Percentiles rank a stretch among this genome's conserved stretches.
Conservation (phyloP, 768 basidiomycete genomes). For the Phaeotremella fagi region DNA sequence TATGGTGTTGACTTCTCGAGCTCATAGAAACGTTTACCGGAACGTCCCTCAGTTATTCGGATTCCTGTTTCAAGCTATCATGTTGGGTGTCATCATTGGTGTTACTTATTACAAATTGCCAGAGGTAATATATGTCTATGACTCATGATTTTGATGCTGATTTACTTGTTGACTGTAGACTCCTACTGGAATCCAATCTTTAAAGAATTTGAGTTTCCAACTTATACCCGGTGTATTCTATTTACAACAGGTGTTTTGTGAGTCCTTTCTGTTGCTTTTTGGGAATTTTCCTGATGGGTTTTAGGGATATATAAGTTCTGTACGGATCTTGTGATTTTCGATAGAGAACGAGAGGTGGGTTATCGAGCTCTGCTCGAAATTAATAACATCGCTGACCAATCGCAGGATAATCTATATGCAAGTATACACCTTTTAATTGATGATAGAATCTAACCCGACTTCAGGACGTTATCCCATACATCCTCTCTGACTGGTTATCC, state of each 20-base stretch:
- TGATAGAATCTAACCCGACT: not conserved
- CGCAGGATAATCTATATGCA: conserved; percentile 34
- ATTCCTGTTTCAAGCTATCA: conserved; percentile 18
- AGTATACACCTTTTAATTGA: conserved; percentile 1
- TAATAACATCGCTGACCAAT: conserved; percentile 9
- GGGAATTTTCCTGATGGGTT: conserved; percentile 25
- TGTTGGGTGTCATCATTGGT: conserved; percentile 48
- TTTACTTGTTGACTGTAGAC: conserved; percentile 18
- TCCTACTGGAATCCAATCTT: conserved; percentile 49
- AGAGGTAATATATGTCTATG: conserved; percentile 43
- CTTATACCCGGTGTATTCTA: conserved; percentile 46
- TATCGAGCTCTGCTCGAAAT: not conserved
- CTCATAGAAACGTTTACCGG: conserved; percentile 42
- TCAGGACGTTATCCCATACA: conserved; percentile 49
- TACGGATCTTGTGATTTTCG: conserved; percentile 51
- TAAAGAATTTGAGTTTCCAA: conserved; percentile 48
- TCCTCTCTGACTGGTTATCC: conserved; percentile 50
- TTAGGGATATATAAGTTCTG: conserved; percentile 49
- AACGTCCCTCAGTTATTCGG: conserved; percentile 36
- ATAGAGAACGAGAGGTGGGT: conserved; percentile 52
- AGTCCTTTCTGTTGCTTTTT: conserved; percentile 18
- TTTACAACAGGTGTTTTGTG: conserved; percentile 39
- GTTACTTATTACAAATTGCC: conserved; percentile 50
- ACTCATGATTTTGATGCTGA: conserved; percentile 13
- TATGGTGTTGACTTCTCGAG: conserved; percentile 31